A percentile compares a stretch with the other conserved stretches of the same genome.
Conservation (phyloP, 2,329 filamentous ascomycete species). For the Colletotrichum abscissum region DNA sequence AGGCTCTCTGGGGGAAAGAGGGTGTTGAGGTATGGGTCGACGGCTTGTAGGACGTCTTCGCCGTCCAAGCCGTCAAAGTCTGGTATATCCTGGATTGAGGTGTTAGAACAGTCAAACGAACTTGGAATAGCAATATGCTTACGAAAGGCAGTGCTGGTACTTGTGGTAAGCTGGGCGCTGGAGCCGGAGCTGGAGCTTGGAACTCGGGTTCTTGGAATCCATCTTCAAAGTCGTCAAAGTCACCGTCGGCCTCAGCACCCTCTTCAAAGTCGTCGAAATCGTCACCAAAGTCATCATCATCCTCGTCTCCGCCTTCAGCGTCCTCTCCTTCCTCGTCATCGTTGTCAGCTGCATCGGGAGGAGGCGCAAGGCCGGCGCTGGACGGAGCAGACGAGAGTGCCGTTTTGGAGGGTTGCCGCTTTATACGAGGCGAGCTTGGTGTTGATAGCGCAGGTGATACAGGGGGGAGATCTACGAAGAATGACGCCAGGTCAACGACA, state of each 20-base stretch:
- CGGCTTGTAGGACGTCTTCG: constrained; percentile 69
- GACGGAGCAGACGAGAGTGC: constrained; percentile 31
- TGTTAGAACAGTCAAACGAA: constrained; percentile 57
- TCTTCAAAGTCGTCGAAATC: constrained; percentile 74
- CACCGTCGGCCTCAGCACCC: constrained; percentile 63
- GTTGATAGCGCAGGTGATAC: constrained; percentile 41
- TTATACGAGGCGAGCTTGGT: constrained; percentile 43
- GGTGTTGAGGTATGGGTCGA: constrained; percentile 74
- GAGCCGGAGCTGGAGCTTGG: constrained; percentile 42
- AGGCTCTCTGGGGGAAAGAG: constrained; percentile 72
- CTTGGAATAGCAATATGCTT: constrained; percentile 38
- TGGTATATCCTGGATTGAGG: constrained; percentile 57
- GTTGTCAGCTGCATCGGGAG: constrained; percentile 41
- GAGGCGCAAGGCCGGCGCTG: constrained; percentile 24
- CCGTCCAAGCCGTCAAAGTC: constrained; percentile 72
- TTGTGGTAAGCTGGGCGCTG: constrained; percentile 46
- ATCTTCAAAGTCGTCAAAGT: constrained; percentile 79
- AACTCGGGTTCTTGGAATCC: constrained; percentile 71
- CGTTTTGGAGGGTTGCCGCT: constrained; percentile 46
- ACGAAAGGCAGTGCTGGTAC: constrained; percentile 57
- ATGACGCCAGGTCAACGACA: constrained; percentile 40
- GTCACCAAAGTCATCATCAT: constrained; percentile 64
- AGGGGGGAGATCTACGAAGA: constrained; percentile 51
- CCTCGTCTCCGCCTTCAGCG: constrained; percentile 44
- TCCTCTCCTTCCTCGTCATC: constrained; percentile 42